A percentile compares a stretch with the other conserved stretches of the same genome.
Evolutionary conservation across 306 rosid species (phyloP).

Genomic region (Corylus heterophylla): DNA sequence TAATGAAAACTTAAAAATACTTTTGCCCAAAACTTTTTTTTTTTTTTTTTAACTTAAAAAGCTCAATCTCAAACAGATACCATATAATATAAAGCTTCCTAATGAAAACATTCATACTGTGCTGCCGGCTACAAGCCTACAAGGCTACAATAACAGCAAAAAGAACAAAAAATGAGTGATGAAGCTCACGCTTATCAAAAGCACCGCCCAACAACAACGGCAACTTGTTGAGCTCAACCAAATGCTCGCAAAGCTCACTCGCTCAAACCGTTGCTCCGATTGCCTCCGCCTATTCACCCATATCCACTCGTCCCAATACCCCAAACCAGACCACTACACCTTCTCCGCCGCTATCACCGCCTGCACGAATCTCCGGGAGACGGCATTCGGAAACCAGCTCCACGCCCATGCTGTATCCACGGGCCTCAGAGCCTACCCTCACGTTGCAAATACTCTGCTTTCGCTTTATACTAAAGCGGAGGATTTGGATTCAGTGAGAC

Average conservation of each 20-base stretch:
- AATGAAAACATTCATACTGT: not conserved
- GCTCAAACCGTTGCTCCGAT: constrained; percentile 40
- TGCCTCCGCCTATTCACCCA: constrained; percentile 45
- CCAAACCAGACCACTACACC: constrained; percentile 63
- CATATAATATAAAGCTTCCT: too few relatives aligned
- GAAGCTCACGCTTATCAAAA: constrained; percentile 17
- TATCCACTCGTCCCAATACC: constrained; percentile 47
- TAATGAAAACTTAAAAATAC: too few relatives aligned
- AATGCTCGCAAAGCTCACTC: constrained; percentile 44
- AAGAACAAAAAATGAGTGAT: constrained; percentile 9
- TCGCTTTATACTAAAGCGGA: constrained; percentile 54
- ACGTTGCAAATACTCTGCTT: constrained; percentile 65
- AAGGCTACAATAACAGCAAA: not conserved
- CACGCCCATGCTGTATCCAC: constrained; percentile 49
- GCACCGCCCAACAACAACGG: constrained; percentile 3
- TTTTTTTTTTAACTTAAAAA: too few relatives aligned
- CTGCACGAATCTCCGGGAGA: constrained; percentile 36
- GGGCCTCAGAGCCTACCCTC: constrained; percentile 53
- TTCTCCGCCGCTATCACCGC: constrained; percentile 63
- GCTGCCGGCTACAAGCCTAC: not conserved
- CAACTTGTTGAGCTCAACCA: constrained; percentile 47
- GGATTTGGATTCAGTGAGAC: constrained; percentile 39
- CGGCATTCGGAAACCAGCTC: constrained; percentile 54
- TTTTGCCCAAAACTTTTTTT: too few relatives aligned
- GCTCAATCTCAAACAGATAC: too few relatives aligned